Conservation (phyloP, 352 stramenopile genomes). For the Phytopythium aichiense region DNA sequence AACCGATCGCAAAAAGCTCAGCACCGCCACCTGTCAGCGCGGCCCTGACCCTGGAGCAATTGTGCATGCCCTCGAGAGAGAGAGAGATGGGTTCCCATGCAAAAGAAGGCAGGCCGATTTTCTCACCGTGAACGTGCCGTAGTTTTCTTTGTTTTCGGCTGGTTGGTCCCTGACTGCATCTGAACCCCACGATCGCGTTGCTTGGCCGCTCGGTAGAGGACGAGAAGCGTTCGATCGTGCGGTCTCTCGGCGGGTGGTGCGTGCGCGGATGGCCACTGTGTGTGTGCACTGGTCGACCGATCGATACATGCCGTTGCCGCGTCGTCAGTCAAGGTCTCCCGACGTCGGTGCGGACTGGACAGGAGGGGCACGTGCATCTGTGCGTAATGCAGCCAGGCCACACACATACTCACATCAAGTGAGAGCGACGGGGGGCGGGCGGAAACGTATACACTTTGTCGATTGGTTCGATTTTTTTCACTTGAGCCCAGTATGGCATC, state of each 20-base stretch:
- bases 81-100: neutral
- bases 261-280: neutral
- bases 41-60: neutral
- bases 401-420: neutral
- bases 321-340: neutral
- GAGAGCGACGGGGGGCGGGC: neutral
- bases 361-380: neutral
- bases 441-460: neutral
- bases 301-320: neutral
- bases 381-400: neutral
- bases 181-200: neutral
- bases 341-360: neutral
- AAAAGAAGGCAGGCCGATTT: neutral
- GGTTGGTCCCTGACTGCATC: too few species aligned
- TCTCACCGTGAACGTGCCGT: neutral
- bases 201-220: neutral
- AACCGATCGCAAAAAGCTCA: conserved; percentile 1
- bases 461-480: conserved; percentile 3
- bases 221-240: conserved; percentile 7
- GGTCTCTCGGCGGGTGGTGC: neutral
- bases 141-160: neutral
- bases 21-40: neutral
- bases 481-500: neutral
- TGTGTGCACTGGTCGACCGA: neutral
- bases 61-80: neutral